phyloP scores from a whole-genome alignment of 129 eudicot genomes.

The Mikania micrantha region DNA sequence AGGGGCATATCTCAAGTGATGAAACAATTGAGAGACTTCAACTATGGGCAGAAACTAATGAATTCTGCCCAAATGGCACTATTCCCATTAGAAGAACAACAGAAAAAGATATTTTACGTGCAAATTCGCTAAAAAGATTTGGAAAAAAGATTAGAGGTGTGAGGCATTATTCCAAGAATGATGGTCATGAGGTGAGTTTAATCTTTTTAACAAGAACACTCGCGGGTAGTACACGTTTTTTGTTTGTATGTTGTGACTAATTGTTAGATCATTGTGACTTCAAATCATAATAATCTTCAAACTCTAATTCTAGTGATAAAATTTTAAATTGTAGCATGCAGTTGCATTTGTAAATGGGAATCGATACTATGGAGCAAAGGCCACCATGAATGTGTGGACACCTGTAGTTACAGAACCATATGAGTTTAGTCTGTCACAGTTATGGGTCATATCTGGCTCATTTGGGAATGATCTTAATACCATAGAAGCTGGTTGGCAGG shows the following conservation, averaged over 20 bases:
- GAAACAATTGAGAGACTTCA: conserved; percentile 38
- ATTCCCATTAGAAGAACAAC: conserved; percentile 84
- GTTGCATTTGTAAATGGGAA: conserved; percentile 90
- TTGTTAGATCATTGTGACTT: too few species aligned
- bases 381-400: conserved; percentile 91
- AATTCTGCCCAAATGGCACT: conserved; percentile 83
- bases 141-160: conserved; percentile 70
- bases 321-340: conserved; percentile 58
- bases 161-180: conserved; percentile 62
- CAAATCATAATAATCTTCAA: too few species aligned
- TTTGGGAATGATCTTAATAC: conserved; percentile 98
- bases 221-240: too few species aligned
- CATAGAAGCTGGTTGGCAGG: conserved; percentile 99
- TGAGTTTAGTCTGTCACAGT: conserved; percentile 90
- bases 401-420: conserved; percentile 65
- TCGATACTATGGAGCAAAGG: conserved; percentile 85
- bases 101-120: conserved; percentile 64
- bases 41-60: conserved; percentile 58
- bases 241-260: too few species aligned
- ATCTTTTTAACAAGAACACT: background rate
- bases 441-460: conserved; percentile 93
- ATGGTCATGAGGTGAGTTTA: conserved; percentile 82
- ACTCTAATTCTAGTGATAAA: too few species aligned
- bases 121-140: conserved; percentile 49
- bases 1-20: conserved; percentile 35